A percentile compares a stretch with the other conserved stretches of the same genome.
Conservation (phyloP, 169 alveolate species). For the Plasmodium inui region DNA sequence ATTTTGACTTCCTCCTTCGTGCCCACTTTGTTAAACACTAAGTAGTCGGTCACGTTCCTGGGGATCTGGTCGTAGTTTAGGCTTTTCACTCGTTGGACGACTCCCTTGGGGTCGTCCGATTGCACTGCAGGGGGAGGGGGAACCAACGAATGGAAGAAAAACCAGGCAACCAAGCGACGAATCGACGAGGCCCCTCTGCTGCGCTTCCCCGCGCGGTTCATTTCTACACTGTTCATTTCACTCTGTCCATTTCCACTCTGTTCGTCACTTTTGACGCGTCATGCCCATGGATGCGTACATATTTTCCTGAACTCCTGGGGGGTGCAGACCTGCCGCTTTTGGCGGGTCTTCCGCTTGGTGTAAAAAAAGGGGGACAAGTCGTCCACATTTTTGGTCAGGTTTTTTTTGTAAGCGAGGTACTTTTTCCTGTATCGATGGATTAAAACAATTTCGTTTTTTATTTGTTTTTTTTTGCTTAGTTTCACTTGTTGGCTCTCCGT, state of each 20-base stretch:
- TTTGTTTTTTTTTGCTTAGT: conserved; percentile 67
- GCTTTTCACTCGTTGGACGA: conserved; percentile 52
- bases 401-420: conserved; percentile 46
- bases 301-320: conserved; percentile 47
- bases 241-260: not conserved
- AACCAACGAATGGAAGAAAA: too few species aligned
- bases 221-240: not conserved
- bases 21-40: conserved; percentile 62
- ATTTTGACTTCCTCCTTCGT: conserved; percentile 65
- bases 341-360: conserved; percentile 34
- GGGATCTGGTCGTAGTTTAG: conserved; percentile 42
- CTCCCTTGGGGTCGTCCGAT: conserved; percentile 33
- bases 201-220: not conserved
- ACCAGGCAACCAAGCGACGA: not conserved
- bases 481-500: conserved; percentile 65
- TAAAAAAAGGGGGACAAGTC: conserved; percentile 70
- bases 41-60: conserved; percentile 46
- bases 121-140: conserved; percentile 10
- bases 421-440: conserved; percentile 70
- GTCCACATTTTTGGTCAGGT: conserved; percentile 50
- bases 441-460: conserved; percentile 67
- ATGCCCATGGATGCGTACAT: conserved; percentile 7
- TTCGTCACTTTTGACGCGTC: not conserved
- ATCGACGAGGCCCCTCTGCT: not conserved
- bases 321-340: conserved; percentile 52